Evolutionary conservation across 2,329 filamentous ascomycete species (phyloP).

Genomic region (Aspergillus intermedius): DNA sequence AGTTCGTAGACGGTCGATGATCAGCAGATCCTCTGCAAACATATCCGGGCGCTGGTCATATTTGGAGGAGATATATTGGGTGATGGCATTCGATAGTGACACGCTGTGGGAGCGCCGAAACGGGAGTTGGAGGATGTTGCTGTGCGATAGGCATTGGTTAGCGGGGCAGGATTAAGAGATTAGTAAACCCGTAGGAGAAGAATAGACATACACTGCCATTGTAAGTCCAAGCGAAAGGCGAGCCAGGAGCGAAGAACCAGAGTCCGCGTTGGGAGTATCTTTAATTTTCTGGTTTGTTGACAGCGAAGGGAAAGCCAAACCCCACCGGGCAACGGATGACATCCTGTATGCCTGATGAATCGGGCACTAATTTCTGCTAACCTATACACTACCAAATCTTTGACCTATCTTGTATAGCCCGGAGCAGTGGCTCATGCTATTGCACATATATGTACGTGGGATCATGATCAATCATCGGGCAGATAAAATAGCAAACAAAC

Average conservation of each 20-base stretch:
- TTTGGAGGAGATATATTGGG: conserved; percentile 92
- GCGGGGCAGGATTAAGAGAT: neutral
- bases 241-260: conserved; percentile 7
- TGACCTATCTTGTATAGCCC: neutral
- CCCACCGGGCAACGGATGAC: conserved; percentile 30
- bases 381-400: too few species aligned
- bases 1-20: conserved; percentile 73
- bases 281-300: conserved; percentile 21
- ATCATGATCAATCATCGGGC: conserved; percentile 2
- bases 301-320: conserved; percentile 17
- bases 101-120: conserved; percentile 80
- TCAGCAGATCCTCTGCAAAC: conserved; percentile 82
- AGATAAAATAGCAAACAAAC: conserved; percentile 3
- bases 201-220: conserved; percentile 32
- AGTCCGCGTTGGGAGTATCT: conserved; percentile 1
- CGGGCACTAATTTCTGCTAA: neutral
- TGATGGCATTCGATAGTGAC: conserved; percentile 73
- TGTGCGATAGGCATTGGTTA: conserved; percentile 11
- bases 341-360: conserved; percentile 16
- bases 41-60: conserved; percentile 98
- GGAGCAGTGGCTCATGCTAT: conserved; percentile 3
- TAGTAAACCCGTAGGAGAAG: neutral
- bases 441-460: conserved; percentile 18
- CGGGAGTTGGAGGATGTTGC: conserved; percentile 63
- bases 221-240: conserved; percentile 8